Conservation (phyloP, 345 rosid genomes). For the Euphorbia pulcherrima region DNA sequence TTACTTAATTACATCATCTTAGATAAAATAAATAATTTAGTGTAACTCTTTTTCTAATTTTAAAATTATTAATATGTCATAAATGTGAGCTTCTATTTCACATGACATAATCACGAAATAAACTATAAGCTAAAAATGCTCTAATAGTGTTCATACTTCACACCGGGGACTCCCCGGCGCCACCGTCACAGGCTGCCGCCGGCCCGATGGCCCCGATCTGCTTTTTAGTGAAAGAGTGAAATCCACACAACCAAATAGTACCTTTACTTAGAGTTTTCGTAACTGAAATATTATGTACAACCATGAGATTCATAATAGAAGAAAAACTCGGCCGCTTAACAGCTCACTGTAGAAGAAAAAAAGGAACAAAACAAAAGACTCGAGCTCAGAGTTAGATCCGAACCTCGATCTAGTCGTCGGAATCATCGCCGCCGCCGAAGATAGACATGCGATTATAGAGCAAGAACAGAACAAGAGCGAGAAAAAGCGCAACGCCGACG, state of each 20-base stretch:
- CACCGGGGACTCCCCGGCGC: neutral
- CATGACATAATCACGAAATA: too few species aligned
- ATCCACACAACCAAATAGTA: neutral
- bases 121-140: too few species aligned
- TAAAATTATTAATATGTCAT: too few species aligned
- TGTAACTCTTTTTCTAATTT: too few species aligned
- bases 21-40: too few species aligned
- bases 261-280: neutral
- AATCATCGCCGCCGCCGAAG: constrained; percentile 70
- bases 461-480: constrained; percentile 52
- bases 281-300: neutral
- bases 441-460: constrained; percentile 70
- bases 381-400: constrained; percentile 5
- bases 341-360: neutral
- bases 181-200: constrained; percentile 2
- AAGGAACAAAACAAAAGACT: neutral
- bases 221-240: neutral
- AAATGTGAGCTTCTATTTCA: too few species aligned
- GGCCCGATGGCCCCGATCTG: neutral
- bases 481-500: constrained; percentile 63
- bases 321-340: neutral
- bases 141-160: neutral
- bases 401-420: constrained; percentile 39
- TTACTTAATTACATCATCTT: too few species aligned
- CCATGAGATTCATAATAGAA: constrained; percentile 1